These are phyloP conservation scores for Nemania sp. DNA, from an alignment of 2,329 filamentous ascomycete species.

Conservation along the genomic window DNA sequence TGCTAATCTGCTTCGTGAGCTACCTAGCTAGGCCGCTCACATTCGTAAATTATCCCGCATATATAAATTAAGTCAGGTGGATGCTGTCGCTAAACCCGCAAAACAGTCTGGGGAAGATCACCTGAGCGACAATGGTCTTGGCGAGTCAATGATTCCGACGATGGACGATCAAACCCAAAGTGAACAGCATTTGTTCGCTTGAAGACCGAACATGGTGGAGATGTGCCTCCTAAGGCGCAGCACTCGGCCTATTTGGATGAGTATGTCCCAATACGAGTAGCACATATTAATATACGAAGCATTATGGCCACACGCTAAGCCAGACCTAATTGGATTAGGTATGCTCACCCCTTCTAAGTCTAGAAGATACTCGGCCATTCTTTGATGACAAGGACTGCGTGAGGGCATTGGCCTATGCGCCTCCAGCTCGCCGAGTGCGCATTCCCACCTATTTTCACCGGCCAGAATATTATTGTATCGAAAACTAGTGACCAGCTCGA, in stretches of 20 bases:
- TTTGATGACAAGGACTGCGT: slow-evolving; percentile 33
- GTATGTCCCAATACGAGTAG: slow-evolving; percentile 25
- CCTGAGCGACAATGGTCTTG: slow-evolving; percentile 20
- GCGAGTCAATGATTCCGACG: slow-evolving; percentile 27
- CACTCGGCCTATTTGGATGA: slow-evolving; percentile 37
- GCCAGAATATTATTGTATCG: background rate
- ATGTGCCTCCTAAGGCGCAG: slow-evolving; percentile 43
- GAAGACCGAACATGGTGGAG: slow-evolving; percentile 37
- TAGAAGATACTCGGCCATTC: slow-evolving; percentile 36
- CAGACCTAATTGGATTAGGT: slow-evolving; percentile 27
- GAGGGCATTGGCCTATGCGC: slow-evolving; percentile 13
- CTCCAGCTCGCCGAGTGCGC: background rate
- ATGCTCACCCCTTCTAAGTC: slow-evolving; percentile 22
- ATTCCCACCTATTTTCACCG: background rate
- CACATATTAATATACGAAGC: slow-evolving; percentile 31
- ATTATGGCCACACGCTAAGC: slow-evolving; percentile 31
- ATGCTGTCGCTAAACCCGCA: slow-evolving; percentile 20
- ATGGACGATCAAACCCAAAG: slow-evolving; percentile 39
- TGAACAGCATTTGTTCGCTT: slow-evolving; percentile 35
- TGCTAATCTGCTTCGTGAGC: slow-evolving; percentile 9
- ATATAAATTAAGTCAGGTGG: slow-evolving; percentile 37
- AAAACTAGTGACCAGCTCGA: background rate
- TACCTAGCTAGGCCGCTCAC: slow-evolving; percentile 15
- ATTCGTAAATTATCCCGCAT: slow-evolving; percentile 24
- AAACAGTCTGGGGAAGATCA: slow-evolving; percentile 29